Evolutionary conservation across 2,329 filamentous ascomycete species (phyloP).

Genomic region (Incumbomyces delicatus): DNA sequence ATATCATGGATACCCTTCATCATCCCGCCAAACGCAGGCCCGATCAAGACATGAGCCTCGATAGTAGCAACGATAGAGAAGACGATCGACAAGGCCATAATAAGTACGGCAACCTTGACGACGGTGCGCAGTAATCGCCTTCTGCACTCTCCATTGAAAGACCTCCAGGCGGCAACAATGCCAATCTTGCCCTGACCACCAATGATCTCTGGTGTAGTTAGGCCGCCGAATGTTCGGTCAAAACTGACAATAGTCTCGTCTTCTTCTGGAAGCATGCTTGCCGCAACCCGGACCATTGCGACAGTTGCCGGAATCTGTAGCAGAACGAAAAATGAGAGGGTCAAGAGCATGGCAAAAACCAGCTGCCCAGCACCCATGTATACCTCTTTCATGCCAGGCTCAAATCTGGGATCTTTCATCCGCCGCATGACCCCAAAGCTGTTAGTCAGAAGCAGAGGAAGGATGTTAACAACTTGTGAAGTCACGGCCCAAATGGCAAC

Average conservation of each 20-base stretch:
- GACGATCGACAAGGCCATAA: slow-evolving; percentile 38
- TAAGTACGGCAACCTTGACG: slow-evolving; percentile 57
- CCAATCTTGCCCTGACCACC: slow-evolving; percentile 62
- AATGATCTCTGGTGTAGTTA: slow-evolving; percentile 63
- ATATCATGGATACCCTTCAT: slow-evolving; percentile 20
- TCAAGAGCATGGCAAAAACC: slow-evolving; percentile 38
- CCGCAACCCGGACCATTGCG: slow-evolving; percentile 72
- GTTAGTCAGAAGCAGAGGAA: slow-evolving; percentile 33
- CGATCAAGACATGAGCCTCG: slow-evolving; percentile 43
- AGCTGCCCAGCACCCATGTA: slow-evolving; percentile 30
- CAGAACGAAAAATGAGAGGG: slow-evolving; percentile 44
- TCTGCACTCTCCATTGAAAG: slow-evolving; percentile 63
- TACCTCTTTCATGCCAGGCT: slow-evolving; percentile 26
- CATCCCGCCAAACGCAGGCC: slow-evolving; percentile 20
- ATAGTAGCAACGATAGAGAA: slow-evolving; percentile 42
- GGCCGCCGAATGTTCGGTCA: slow-evolving; percentile 74
- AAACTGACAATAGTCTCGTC: slow-evolving; percentile 81
- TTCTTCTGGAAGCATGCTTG: slow-evolving; percentile 71
- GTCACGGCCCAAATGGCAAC: slow-evolving; percentile 52
- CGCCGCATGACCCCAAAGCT: slow-evolving; percentile 41
- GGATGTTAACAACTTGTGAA: slow-evolving; percentile 36
- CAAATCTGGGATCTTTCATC: slow-evolving; percentile 23
- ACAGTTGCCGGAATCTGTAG: slow-evolving; percentile 67
- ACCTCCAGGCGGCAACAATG: slow-evolving; percentile 67
- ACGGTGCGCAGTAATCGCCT: slow-evolving; percentile 65